Evolutionary conservation across 371 early-diverging fungal species (phyloP).

Genomic region (Mortierella sp.): DNA sequence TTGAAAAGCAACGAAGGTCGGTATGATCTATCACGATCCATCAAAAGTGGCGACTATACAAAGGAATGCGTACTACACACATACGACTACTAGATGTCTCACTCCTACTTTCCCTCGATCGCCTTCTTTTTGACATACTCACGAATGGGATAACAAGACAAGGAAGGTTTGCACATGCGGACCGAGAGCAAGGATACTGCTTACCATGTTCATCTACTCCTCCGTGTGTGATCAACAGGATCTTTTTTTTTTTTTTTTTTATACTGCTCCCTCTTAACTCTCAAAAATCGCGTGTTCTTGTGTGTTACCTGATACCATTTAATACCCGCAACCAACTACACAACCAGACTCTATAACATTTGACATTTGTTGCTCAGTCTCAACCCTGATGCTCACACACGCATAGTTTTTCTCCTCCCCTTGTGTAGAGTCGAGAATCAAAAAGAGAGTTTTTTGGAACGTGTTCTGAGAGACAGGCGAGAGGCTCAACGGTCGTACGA

Average conservation of each 20-base stretch:
- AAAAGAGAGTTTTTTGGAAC: too few species aligned
- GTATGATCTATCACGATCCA: constrained; percentile 7
- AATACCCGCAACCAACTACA: too few species aligned
- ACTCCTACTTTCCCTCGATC: not conserved
- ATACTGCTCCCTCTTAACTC: too few species aligned
- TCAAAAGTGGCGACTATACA: not conserved
- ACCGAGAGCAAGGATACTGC: not conserved
- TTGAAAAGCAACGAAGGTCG: not conserved
- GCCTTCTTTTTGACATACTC: too few species aligned
- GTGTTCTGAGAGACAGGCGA: too few species aligned
- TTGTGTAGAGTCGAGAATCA: too few species aligned
- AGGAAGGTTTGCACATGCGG: not conserved
- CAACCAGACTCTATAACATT: too few species aligned
- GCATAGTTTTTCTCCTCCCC: too few species aligned
- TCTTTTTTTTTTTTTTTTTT: not conserved
- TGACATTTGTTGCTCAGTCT: too few species aligned
- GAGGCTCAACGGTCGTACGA: too few species aligned
- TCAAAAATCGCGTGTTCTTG: not conserved
- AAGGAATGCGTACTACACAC: not conserved
- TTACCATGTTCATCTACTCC: not conserved
- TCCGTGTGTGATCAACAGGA: not conserved
- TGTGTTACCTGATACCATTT: too few species aligned
- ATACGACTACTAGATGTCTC: not conserved
- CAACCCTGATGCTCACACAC: too few species aligned
- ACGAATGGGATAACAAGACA: not conserved